A percentile compares a stretch with the other conserved stretches of the same genome.
Evolutionary conservation across 176 grass and related monocot genomes (phyloP).

Genomic region (Oryza glumipatula): DNA sequence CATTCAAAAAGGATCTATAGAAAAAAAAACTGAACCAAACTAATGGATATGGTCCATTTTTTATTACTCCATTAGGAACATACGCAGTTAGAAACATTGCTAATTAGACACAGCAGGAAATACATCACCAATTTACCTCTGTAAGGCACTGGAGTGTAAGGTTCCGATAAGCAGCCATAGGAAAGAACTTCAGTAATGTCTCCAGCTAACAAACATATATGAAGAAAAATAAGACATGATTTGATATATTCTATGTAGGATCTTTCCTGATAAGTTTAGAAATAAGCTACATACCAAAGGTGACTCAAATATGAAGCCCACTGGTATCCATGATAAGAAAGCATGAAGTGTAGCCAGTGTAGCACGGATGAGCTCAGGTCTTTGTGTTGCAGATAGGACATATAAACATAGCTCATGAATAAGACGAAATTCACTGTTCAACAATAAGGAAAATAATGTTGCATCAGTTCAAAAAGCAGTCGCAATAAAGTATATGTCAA

Average conservation of each 20-base stretch:
- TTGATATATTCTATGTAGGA: not conserved
- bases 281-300: slow-evolving; percentile 65
- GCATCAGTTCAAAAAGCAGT: slow-evolving; percentile 1
- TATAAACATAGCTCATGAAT: slow-evolving; percentile 99
- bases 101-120: not conserved
- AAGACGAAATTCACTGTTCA: slow-evolving; percentile 90
- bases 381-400: slow-evolving; percentile 95
- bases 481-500: not conserved
- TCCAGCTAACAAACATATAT: slow-evolving; percentile 74
- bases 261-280: slow-evolving; percentile 17
- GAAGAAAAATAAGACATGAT: slow-evolving; percentile 24
- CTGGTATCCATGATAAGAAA: slow-evolving; percentile 97
- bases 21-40: slow-evolving; percentile 8
- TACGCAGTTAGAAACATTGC: not conserved
- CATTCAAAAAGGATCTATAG: not conserved
- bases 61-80: not conserved
- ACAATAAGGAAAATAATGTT: slow-evolving; percentile 32
- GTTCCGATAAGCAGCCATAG: slow-evolving; percentile 84
- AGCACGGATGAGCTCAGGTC: slow-evolving; percentile 87
- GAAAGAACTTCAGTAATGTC: slow-evolving; percentile 93
- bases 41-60: not conserved
- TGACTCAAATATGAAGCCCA: slow-evolving; percentile 98
- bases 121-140: slow-evolving; percentile 59
- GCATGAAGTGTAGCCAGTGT: slow-evolving; percentile 98
- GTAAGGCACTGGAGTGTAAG: slow-evolving; percentile 98